Evolutionary conservation across 768 basidiomycete species (phyloP), one percentile per base, ranked within the genome.

Genomic region (Naganishia friedmannii): DNA sequence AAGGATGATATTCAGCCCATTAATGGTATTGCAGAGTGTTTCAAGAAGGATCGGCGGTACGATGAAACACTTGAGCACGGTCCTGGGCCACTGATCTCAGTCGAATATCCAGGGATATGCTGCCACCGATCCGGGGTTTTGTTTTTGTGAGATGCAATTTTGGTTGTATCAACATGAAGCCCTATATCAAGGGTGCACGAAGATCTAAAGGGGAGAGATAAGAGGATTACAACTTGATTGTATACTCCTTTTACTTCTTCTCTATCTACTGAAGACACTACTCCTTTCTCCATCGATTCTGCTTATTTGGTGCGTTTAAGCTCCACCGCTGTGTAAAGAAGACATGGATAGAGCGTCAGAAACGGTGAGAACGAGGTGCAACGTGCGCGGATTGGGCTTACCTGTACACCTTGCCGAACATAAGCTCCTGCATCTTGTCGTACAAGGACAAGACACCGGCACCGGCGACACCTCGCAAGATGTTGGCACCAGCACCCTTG

Each of bases 331-430:
- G 21, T 19, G 32, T n/a, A n/a, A 60, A 4, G 21, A 42, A 3
- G 26, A 13, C 0, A 70, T 8, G 42, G 66, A 12, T 60, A n/a
- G n/a, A 5, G 34, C 34, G 12, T 37, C 34, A 37, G 34, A 37
- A 37, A 5, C 34, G 34, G 12, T 12, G 34, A 37, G 34, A 37
- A 5, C 12, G 34, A 5, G 12, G 4, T 37, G 6, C 34, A 37
- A 12, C 34, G 34, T 37, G 4, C 6, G 4, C 34, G 12, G 34
- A n/a, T n/a, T n/a, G 34, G 34, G 92, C 85, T 92, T 93, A 57
- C 75, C 93, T 89, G 90, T 98, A 97, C 83, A 97, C 94, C 87
- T 95, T 96, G 88, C 94, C 93, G 84, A 98, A 97, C 87, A 94
- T 75, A 73, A 83, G 83, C 82, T 92, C 86, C 83, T 98, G 95